A percentile compares a stretch with the other conserved stretches of the same genome.
These are phyloP conservation scores for Pythium utonaiense DNA, from an alignment of 352 stramenopile species.

Conservation along the genomic window DNA sequence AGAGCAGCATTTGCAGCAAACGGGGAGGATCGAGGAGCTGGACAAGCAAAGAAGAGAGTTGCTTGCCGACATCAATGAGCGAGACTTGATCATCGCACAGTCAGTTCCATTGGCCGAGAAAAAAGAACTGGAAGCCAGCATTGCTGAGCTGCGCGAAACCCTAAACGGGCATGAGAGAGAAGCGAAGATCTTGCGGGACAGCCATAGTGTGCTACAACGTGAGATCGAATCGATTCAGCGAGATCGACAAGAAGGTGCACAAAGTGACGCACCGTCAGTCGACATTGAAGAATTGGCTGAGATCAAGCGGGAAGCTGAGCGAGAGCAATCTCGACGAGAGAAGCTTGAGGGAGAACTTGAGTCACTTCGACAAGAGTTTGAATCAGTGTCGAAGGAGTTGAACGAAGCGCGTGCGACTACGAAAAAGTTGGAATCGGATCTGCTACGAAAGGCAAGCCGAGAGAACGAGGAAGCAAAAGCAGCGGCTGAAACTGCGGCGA, in stretches of 20 bases:
- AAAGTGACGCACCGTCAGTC: no score
- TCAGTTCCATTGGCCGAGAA: neutral
- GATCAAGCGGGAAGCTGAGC: neutral
- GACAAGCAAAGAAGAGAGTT: slow-evolving; percentile 6
- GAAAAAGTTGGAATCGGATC: slow-evolving; percentile 18
- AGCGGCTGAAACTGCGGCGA: slow-evolving; percentile 3
- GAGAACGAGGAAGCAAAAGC: slow-evolving; percentile 17
- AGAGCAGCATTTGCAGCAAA: neutral
- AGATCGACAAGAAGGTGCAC: neutral
- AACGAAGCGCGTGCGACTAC: slow-evolving; percentile 1
- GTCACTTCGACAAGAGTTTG: slow-evolving; percentile 14
- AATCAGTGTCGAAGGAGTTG: slow-evolving; percentile 1
- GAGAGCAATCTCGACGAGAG: neutral
- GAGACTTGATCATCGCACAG: neutral
- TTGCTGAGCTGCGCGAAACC: neutral
- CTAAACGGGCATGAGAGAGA: slow-evolving; percentile 1
- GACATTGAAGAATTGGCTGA: slow-evolving; percentile 2
- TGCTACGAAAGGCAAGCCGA: slow-evolving; percentile 19
- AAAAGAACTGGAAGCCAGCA: slow-evolving; percentile 29
- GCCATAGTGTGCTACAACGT: neutral
- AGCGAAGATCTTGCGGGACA: neutral
- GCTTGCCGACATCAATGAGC: neutral
- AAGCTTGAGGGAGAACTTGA: slow-evolving; percentile 35
- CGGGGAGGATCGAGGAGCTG: slow-evolving; percentile 8
- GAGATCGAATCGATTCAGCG: neutral